A percentile compares a stretch with the other conserved stretches of the same genome.
phyloP scores from a whole-genome alignment of 768 basidiomycete species.

The Hypsizygus marmoreus region DNA sequence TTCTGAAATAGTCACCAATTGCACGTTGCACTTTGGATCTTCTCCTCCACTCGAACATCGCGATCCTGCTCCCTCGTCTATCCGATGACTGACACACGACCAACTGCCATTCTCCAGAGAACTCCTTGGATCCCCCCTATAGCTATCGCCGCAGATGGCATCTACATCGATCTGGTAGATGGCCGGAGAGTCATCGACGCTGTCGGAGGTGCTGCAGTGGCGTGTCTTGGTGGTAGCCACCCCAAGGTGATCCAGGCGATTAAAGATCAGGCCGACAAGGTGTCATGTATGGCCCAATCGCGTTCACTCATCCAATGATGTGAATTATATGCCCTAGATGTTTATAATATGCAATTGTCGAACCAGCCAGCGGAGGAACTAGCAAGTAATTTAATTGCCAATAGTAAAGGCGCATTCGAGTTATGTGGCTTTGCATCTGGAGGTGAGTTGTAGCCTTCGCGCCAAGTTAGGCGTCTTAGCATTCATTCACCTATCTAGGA shows the following conservation, averaged over 20 bases:
- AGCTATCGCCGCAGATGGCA: constrained; percentile 64
- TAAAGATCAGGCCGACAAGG: constrained; percentile 77
- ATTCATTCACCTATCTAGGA: constrained; percentile 42
- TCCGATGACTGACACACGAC: no score
- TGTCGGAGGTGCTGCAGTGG: constrained; percentile 84
- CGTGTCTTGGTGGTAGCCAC: constrained; percentile 75
- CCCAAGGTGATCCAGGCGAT: constrained; percentile 72
- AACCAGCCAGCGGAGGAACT: constrained; percentile 82
- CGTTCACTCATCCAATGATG: background rate
- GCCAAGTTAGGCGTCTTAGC: background rate
- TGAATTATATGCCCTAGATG: constrained; percentile 49
- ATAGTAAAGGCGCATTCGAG: constrained; percentile 74
- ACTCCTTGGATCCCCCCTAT: constrained; percentile 77
- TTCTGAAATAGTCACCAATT: no score
- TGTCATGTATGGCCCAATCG: constrained; percentile 59
- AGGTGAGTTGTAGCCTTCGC: constrained; percentile 42
- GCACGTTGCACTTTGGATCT: no score
- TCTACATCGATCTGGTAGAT: constrained; percentile 71
- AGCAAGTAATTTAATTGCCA: constrained; percentile 64
- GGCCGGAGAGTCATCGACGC: constrained; percentile 74
- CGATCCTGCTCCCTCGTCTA: constrained; percentile 4
- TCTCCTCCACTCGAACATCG: background rate
- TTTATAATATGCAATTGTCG: constrained; percentile 85
- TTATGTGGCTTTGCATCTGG: constrained; percentile 73
- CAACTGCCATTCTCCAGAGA: constrained; percentile 56